Conservation (phyloP, 192 early-diverging fungal species). For the Rhizophagus clarus region DNA sequence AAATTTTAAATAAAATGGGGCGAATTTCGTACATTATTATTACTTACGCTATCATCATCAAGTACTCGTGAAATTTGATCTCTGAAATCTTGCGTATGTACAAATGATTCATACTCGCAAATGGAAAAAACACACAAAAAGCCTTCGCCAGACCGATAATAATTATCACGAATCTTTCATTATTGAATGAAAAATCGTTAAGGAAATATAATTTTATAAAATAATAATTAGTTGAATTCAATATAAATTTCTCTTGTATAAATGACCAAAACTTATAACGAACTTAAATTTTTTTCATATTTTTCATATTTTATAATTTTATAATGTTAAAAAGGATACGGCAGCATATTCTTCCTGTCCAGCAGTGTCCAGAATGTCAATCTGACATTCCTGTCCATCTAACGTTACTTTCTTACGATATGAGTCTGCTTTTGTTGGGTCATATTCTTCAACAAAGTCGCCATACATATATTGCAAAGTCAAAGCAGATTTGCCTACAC, state of each 20-base stretch:
- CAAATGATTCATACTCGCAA: slow-evolving; percentile 78
- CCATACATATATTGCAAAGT: slow-evolving; percentile 92
- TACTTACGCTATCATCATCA: slow-evolving; percentile 70
- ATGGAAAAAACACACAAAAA: slow-evolving; percentile 86
- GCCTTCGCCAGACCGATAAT: slow-evolving; percentile 83
- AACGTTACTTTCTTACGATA: slow-evolving; percentile 82
- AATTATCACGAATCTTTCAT: slow-evolving; percentile 76
- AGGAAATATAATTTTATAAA: neutral
- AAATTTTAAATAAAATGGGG: neutral
- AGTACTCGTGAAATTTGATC: slow-evolving; percentile 85
- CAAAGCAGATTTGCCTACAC: slow-evolving; percentile 88
- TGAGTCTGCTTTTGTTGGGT: slow-evolving; percentile 90
- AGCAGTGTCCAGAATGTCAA: slow-evolving; percentile 91
- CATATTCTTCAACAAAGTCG: slow-evolving; percentile 94
- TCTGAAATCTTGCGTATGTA: slow-evolving; percentile 80
- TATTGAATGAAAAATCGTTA: neutral
- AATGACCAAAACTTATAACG: too few relatives aligned
- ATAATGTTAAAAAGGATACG: slow-evolving; percentile 40
- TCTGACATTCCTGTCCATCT: slow-evolving; percentile 77
- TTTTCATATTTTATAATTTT: too few relatives aligned
- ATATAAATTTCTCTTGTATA: too few relatives aligned
- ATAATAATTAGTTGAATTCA: neutral
- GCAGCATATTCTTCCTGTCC: slow-evolving; percentile 92
- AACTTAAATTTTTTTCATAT: too few relatives aligned
- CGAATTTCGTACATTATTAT: slow-evolving; percentile 1